Evolutionary conservation across 1,284 basidiomycete species (phyloP), one percentile per base, ranked within the genome.

Genomic region (Fomes fomentarius): DNA sequence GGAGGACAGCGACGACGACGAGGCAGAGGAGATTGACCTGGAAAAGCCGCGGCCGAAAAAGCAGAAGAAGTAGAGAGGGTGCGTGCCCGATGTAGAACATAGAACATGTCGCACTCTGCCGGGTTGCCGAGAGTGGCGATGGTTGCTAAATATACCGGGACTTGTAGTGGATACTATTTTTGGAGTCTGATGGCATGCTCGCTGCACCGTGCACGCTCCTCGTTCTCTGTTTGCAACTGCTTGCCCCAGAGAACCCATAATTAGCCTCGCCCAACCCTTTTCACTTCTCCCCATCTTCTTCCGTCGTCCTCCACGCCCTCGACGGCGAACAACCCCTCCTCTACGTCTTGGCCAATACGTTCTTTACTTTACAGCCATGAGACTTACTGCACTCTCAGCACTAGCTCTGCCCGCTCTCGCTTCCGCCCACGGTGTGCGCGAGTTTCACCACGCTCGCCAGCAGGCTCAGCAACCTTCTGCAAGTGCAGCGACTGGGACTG

Each of bases 21-120:
- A 87, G 37, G 83, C 89, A 21, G 87, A 80, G 41, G 90, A 92
- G 70, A 92, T 92, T 72, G 89, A 92, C 71, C 74, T 92, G 55
- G 90, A 92, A 70, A 89, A 89, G 72, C 89, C 90, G 47, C 78
- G 81, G 63, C 65, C 80, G 48, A 92, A 91, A 73, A 91, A 86
- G 81, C 79, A 67, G 71, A 82, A 82, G 66, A 80, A 81, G 60
- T 89, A 79, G 74, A 39, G 26, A 46, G 33, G 25, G 28, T 50
- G 50, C 24, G 30, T 47, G 28, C 12, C 7, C 28, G 28, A 6
- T 30, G 28, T 12, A 12, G 12, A 12, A 30, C 28, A 7, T 6
- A 30, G 28, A 30, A 6, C 28, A 30, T 12, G 28, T 6, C 28
- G 28, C 6, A 12, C 28, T 7, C 28, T 30, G 28, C 28, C 6